Percentiles rank a stretch among this genome's conserved stretches.
These are phyloP conservation scores for Helenozyma rhizophorensis DNA, from an alignment of 805 yeast species.

Conservation along the genomic window DNA sequence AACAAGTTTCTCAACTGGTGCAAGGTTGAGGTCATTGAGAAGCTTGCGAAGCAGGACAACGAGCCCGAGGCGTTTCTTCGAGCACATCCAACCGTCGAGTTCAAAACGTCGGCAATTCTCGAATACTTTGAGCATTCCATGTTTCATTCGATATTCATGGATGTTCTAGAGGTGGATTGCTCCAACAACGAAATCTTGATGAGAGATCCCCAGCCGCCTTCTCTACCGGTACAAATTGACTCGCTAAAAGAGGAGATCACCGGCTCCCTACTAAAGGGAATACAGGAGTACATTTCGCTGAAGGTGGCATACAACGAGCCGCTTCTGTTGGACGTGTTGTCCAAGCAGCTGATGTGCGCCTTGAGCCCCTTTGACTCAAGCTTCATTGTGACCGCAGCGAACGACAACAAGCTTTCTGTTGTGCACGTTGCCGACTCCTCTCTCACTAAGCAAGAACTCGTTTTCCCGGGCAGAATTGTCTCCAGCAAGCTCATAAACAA, in stretches of 20 bases:
- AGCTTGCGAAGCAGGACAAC: slow-evolving; percentile 38
- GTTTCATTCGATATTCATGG: slow-evolving; percentile 9
- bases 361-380: not conserved
- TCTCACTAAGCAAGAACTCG: slow-evolving; percentile 1
- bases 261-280: slow-evolving; percentile 18
- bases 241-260: slow-evolving; percentile 4
- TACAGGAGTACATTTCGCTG: slow-evolving; percentile 24
- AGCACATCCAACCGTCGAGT: slow-evolving; percentile 12
- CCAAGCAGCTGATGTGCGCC: slow-evolving; percentile 1
- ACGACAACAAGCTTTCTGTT: slow-evolving; percentile 2
- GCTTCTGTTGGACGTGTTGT: slow-evolving; percentile 6
- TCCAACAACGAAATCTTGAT: slow-evolving; percentile 7
- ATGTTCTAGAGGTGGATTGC: slow-evolving; percentile 3
- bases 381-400: slow-evolving; percentile 4
- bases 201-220: not conserved
- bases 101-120: slow-evolving; percentile 11
- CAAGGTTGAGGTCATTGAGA: slow-evolving; percentile 29
- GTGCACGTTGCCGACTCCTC: not conserved
- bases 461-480: slow-evolving; percentile 4
- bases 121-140: slow-evolving; percentile 11
- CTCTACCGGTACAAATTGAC: slow-evolving; percentile 1
- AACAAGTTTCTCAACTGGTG: slow-evolving; percentile 45
- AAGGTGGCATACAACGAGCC: slow-evolving; percentile 13
- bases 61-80: slow-evolving; percentile 11
- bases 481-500: slow-evolving; percentile 7